Evolutionary conservation across 2,329 filamentous ascomycete genomes (phyloP).

Genomic region (Microcyclosporella mali): DNA sequence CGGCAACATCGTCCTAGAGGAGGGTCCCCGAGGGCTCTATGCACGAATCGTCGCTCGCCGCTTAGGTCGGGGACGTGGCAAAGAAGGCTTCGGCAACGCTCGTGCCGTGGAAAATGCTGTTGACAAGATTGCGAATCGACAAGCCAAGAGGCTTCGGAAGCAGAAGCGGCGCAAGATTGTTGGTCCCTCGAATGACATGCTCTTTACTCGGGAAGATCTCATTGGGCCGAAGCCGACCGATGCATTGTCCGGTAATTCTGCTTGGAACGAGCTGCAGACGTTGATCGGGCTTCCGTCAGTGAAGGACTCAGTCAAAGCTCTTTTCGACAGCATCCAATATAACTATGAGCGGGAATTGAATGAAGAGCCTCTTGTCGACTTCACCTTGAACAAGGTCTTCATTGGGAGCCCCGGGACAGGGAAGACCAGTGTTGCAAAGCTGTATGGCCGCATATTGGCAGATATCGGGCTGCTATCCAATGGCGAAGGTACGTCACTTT

Average conservation of each 20-base stretch:
- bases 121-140: constrained; percentile 50
- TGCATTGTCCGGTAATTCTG: constrained; percentile 46
- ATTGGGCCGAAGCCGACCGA: constrained; percentile 61
- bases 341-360: constrained; percentile 63
- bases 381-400: constrained; percentile 63
- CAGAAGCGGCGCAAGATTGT: constrained; percentile 41
- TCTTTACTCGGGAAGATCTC: constrained; percentile 61
- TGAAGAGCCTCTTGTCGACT: constrained; percentile 54
- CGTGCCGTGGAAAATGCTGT: constrained; percentile 60
- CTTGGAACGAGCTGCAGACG: constrained; percentile 53
- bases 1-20: constrained; percentile 54
- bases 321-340: constrained; percentile 55
- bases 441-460: constrained; percentile 63
- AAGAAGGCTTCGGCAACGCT: constrained; percentile 67
- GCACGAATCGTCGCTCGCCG: constrained; percentile 57
- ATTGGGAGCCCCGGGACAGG: constrained; percentile 69
- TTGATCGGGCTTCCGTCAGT: constrained; percentile 58
- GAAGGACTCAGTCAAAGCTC: constrained; percentile 53
- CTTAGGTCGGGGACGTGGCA: constrained; percentile 56
- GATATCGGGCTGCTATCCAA: constrained; percentile 49
- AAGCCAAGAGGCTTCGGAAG: constrained; percentile 50
- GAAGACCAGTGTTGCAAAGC: constrained; percentile 68
- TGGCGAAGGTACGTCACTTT: constrained; percentile 1
- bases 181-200: constrained; percentile 45
- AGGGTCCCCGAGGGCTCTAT: constrained; percentile 54